A percentile compares a stretch with the other conserved stretches of the same genome.
These are phyloP conservation scores for Entomophthora muscae DNA, from an alignment of 371 early-diverging fungal species.

Conservation along the genomic window DNA sequence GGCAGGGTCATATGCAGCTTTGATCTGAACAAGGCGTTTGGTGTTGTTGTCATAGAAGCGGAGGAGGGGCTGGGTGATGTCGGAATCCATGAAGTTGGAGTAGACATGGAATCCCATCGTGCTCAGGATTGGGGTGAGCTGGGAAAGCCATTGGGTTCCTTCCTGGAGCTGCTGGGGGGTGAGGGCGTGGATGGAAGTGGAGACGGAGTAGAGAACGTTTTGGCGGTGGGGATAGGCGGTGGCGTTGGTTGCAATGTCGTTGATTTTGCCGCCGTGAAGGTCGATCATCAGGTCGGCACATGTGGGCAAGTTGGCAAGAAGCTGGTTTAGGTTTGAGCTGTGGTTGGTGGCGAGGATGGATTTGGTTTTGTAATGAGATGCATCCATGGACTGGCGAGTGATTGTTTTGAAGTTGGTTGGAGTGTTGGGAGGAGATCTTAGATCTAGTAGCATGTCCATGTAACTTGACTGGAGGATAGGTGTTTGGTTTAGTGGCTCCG, in stretches of 20 bases:
- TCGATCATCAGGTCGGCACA: neutral
- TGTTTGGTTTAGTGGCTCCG: too few relatives aligned
- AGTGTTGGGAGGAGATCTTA: too few relatives aligned
- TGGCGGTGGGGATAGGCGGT: neutral
- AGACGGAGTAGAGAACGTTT: neutral
- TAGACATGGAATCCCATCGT: neutral
- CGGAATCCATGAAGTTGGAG: neutral
- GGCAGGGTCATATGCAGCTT: conserved; percentile 20
- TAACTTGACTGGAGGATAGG: neutral
- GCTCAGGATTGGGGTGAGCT: neutral
- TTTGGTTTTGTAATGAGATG: neutral
- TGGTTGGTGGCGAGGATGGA: neutral
- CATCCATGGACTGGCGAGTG: neutral
- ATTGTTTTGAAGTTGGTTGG: neutral
- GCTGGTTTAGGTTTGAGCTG: too few relatives aligned
- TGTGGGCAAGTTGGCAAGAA: too few relatives aligned
- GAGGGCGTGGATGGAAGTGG: neutral
- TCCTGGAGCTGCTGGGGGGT: neutral
- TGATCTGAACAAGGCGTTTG: conserved; percentile 16
- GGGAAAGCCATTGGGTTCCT: neutral
- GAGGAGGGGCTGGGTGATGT: neutral
- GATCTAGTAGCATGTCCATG: neutral
- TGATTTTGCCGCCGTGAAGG: neutral
- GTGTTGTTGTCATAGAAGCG: conserved; percentile 19
- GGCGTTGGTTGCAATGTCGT: neutral